These are phyloP conservation scores for Chrysoporthe deuterocubensis DNA, from an alignment of 2,329 filamentous ascomycete species.

Conservation along the genomic window DNA sequence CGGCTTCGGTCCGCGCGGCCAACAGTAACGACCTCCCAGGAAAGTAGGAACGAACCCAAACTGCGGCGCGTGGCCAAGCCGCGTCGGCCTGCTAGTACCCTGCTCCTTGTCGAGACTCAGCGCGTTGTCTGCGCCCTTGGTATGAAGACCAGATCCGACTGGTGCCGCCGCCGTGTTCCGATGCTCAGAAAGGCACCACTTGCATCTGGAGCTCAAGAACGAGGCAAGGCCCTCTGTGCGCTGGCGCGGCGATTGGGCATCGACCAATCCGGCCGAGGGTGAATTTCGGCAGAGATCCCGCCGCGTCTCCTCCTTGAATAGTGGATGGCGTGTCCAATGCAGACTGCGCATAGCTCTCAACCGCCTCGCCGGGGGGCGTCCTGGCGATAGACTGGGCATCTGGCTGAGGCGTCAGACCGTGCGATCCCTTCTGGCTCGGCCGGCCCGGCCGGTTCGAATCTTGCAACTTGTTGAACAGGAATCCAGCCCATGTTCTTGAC, in stretches of 20 bases:
- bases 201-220: no score
- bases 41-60: not conserved
- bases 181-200: no score
- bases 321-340: not conserved
- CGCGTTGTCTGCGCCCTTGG: not conserved
- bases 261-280: not conserved
- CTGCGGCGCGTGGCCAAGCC: not conserved
- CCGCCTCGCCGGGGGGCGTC: not conserved
- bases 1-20: not conserved
- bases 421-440: not conserved
- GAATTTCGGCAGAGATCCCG: not conserved
- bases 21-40: not conserved
- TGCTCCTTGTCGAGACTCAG: not conserved
- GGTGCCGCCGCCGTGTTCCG: no score
- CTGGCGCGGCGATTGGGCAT: not conserved
- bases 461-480: not conserved
- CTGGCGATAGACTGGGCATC: not conserved
- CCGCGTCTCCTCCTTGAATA: not conserved
- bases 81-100: not conserved
- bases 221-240: no score
- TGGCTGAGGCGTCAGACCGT: not conserved
- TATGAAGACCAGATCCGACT: not conserved
- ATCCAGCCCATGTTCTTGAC: conserved; percentile 18
- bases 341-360: not conserved
- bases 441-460: not conserved